Base-by-base conservation (phyloP, 768 basidiomycete species). In the Tylopilus sp. region DNA sequence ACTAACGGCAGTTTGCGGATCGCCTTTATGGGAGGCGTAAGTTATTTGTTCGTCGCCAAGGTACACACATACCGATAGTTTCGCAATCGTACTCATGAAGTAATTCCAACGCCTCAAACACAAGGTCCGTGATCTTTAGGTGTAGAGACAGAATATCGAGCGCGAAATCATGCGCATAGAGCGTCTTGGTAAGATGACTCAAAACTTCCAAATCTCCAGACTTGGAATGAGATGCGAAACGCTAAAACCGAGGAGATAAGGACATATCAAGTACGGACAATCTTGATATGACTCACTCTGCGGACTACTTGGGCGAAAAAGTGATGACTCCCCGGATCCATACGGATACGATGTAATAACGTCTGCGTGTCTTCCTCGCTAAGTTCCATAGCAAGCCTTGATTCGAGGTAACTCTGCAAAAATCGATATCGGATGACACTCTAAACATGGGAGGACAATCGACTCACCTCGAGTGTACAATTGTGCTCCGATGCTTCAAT, bases 1-100 rank as follows among this genome's bases (percentile, higher is more conserved):
- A 52, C 79, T 82, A 35, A 91, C 79, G 5, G 89, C 89, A 17
- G 84, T 86, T 67, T 91, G 90, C 17, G 90, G 90, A 67, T 91
- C 89, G 42, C 89, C 89, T 91, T 55, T 49, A 18, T 17, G 33
- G 33, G 52, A 33, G 11, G 35, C 46, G 26, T 35, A 33, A 41
- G 9, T 35, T 28, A 44, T 41, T 23, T 30, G 22, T 23, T n/a
- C 15, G 17, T 39, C 25, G 10, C 39, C 36, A 13, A 36, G 26
- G 20, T 52, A 57, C 28, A 33, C 50, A 72, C 84, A 22, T 64
- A 86, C 89, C 89, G 28, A 91, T 84, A 20, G 82, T 85, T 61
- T 90, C 88, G 55, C 85, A 90, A 59, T 90, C 88, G 57, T 86
- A 90, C 38, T 82, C 77, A 50, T 87, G 80, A 39, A 90, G 69